phyloP scores from a whole-genome alignment of 192 early-diverging fungal species.

The Rhizoclosmatium sp. region DNA sequence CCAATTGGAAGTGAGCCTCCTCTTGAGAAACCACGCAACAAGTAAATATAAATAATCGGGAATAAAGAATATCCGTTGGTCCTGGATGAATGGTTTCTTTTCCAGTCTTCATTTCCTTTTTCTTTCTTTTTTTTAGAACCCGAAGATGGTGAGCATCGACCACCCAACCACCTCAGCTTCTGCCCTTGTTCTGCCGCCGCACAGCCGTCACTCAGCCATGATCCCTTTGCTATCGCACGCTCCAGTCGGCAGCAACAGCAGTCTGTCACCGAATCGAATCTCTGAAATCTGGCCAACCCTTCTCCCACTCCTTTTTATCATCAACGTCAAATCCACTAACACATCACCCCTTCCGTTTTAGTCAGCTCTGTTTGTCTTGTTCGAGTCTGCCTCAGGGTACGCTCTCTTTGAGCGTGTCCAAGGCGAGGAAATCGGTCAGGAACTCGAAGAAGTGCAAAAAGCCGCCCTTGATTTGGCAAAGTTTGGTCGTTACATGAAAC shows the following conservation, averaged over 20 bases:
- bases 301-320: no score
- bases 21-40: slow-evolving; percentile 22
- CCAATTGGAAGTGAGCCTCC: slow-evolving; percentile 29
- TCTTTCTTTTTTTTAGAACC: slow-evolving; percentile 23
- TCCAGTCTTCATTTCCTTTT: background rate
- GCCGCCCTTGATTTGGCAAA: slow-evolving; percentile 83
- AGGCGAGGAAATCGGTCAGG: slow-evolving; percentile 94
- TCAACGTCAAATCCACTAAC: background rate
- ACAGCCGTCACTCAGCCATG: no score
- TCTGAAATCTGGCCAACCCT: no score
- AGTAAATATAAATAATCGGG: background rate
- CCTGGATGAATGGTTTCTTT: background rate
- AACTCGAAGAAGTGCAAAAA: slow-evolving; percentile 88
- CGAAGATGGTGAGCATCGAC: slow-evolving; percentile 9
- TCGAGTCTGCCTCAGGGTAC: slow-evolving; percentile 96
- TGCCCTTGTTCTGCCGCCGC: no score
- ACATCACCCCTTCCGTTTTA: background rate
- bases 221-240: no score
- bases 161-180: no score
- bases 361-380: slow-evolving; percentile 67
- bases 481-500: slow-evolving; percentile 89
- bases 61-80: background rate
- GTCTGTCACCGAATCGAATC: no score
- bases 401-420: slow-evolving; percentile 93
- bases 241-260: no score